These are phyloP conservation scores for Pulchroboletus neoregius DNA, from an alignment of 1,284 basidiomycete species.

Conservation along the genomic window DNA sequence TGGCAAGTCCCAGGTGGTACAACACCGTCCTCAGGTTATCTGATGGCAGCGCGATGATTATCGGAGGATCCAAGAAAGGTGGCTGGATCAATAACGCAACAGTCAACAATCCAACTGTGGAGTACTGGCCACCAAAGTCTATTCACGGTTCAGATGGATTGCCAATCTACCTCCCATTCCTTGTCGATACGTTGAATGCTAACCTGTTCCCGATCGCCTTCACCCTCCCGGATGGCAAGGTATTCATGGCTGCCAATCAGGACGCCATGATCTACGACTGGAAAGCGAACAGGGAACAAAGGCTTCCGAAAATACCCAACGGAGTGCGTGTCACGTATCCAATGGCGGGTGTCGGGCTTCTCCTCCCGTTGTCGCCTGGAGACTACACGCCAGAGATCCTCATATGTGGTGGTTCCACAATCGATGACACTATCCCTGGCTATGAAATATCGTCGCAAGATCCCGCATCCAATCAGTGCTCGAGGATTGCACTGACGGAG, in stretches of 20 bases:
- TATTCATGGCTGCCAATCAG: conserved; percentile 79
- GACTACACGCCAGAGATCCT: conserved; percentile 71
- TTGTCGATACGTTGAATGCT: conserved; percentile 68
- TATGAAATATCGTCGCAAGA: conserved; percentile 67
- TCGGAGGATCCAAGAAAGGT: conserved; percentile 74
- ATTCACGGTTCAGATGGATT: conserved; percentile 63
- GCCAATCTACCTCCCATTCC: conserved; percentile 59
- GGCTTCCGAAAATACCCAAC: conserved; percentile 71
- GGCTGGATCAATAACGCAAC: conserved; percentile 80
- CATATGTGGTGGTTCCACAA: conserved; percentile 72
- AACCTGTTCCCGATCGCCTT: conserved; percentile 82
- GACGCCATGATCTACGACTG: conserved; percentile 81
- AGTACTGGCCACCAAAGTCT: conserved; percentile 76
- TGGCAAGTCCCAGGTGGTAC: conserved; percentile 78
- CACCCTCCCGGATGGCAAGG: conserved; percentile 62
- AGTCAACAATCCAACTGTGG: conserved; percentile 76
- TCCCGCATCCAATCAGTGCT: conserved; percentile 69
- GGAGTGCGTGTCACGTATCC: conserved; percentile 81
- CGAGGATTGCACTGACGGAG: conserved; percentile 61
- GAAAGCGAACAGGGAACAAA: conserved; percentile 57
- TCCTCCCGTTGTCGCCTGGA: conserved; percentile 65
- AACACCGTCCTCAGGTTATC: conserved; percentile 62
- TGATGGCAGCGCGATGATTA: conserved; percentile 78
- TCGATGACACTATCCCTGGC: conserved; percentile 58
- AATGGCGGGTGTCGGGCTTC: conserved; percentile 66